Percentiles rank a stretch among this genome's conserved stretches.
phyloP scores from a whole-genome alignment of 2,329 filamentous ascomycete species.

The Allantophomopsis cytisporea region DNA sequence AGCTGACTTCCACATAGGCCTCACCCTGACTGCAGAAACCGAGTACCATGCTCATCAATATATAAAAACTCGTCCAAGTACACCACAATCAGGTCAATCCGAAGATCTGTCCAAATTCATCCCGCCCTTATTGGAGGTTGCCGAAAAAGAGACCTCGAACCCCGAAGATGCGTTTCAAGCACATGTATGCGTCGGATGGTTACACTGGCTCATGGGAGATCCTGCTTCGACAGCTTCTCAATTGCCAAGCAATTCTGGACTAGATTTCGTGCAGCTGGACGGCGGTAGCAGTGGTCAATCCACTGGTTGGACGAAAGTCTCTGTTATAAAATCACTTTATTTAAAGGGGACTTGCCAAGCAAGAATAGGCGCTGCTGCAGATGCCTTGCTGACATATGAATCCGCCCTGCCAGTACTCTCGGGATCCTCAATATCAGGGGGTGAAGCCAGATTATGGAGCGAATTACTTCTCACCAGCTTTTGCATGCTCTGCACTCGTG shows the following conservation, averaged over 20 bases:
- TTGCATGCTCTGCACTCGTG: slow-evolving; percentile 54
- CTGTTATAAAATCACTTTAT: slow-evolving; percentile 66
- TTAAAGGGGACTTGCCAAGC: slow-evolving; percentile 55
- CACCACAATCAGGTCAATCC: slow-evolving; percentile 10
- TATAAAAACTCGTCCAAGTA: slow-evolving; percentile 15
- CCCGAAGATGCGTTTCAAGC: slow-evolving; percentile 61
- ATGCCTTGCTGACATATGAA: slow-evolving; percentile 54
- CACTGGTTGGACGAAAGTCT: slow-evolving; percentile 70
- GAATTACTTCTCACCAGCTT: slow-evolving; percentile 66
- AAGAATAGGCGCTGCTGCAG: slow-evolving; percentile 30
- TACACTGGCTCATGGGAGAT: slow-evolving; percentile 67
- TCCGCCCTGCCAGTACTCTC: slow-evolving; percentile 51
- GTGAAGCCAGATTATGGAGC: slow-evolving; percentile 64
- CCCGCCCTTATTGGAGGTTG: slow-evolving; percentile 32
- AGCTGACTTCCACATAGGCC: slow-evolving; percentile 31
- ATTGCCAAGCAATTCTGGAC: slow-evolving; percentile 50
- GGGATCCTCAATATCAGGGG: slow-evolving; percentile 35
- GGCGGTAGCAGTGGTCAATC: slow-evolving; percentile 30
- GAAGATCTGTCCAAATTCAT: slow-evolving; percentile 12
- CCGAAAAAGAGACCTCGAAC: slow-evolving; percentile 40
- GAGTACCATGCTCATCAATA: slow-evolving; percentile 51
- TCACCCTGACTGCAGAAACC: slow-evolving; percentile 55
- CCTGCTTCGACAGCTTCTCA: slow-evolving; percentile 44
- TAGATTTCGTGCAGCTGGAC: slow-evolving; percentile 36
- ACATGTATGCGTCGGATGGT: slow-evolving; percentile 70